These are phyloP conservation scores for Lepidium campestre DNA, from an alignment of 441 rosid genomes.

Conservation along the genomic window DNA sequence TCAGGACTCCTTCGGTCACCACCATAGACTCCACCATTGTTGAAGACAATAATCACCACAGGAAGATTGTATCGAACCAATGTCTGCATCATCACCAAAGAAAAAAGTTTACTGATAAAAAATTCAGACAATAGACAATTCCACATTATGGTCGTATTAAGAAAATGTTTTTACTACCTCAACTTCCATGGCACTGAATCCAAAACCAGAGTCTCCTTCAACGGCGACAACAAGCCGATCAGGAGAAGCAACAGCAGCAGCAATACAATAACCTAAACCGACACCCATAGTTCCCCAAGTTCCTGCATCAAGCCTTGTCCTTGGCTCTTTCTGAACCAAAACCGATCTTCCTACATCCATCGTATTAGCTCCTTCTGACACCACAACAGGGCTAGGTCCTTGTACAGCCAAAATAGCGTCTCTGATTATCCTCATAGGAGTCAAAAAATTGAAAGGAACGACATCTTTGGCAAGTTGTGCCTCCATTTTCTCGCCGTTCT, in stretches of 20 bases:
- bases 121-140: not conserved
- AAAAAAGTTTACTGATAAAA: not conserved
- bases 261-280: conserved; percentile 94
- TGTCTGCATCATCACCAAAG: conserved; percentile 48
- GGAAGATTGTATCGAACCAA: conserved; percentile 84
- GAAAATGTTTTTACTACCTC: conserved; percentile 54
- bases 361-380: conserved; percentile 92
- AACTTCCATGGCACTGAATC: conserved; percentile 95
- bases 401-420: conserved; percentile 64
- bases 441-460: conserved; percentile 82
- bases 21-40: conserved; percentile 92
- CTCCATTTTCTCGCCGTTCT: conserved; percentile 75
- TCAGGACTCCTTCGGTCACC: conserved; percentile 84
- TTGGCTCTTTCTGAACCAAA: conserved; percentile 86
- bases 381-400: conserved; percentile 80
- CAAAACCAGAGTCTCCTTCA: conserved; percentile 98
- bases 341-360: conserved; percentile 97
- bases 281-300: conserved; percentile 99
- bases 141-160: not conserved
- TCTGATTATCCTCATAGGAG: conserved; percentile 91
- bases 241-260: conserved; percentile 89
- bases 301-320: conserved; percentile 96
- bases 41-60: conserved; percentile 81
- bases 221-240: conserved; percentile 81
- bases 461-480: conserved; percentile 75